These are phyloP conservation scores for Botrytis paeoniae DNA, from an alignment of 2,329 filamentous ascomycete genomes.

Conservation along the genomic window DNA sequence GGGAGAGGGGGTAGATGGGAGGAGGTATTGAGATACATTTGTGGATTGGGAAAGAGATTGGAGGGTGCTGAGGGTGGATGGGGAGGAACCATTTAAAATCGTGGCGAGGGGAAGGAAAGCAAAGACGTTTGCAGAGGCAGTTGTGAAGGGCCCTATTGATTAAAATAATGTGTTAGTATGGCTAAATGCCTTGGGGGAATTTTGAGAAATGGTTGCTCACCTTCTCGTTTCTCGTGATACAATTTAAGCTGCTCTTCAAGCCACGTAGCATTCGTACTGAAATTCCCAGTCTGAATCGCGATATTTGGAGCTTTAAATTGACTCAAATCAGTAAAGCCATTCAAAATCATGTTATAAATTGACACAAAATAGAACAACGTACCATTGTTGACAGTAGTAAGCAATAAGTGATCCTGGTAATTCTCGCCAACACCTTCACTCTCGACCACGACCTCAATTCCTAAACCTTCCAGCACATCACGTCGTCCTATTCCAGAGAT, in stretches of 20 bases:
- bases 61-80: not conserved
- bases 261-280: slow-evolving; percentile 18
- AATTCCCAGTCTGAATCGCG: slow-evolving; percentile 7
- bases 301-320: not conserved
- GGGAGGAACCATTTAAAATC: not conserved
- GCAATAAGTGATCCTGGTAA: slow-evolving; percentile 43
- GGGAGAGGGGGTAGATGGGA: not conserved
- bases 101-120: slow-evolving; percentile 12
- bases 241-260: slow-evolving; percentile 10
- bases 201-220: no score
- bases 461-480: slow-evolving; percentile 43
- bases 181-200: no score
- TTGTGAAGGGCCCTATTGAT: slow-evolving; percentile 20
- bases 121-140: not conserved
- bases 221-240: slow-evolving; percentile 17
- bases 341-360: not conserved
- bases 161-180: not conserved
- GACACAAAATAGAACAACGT: not conserved
- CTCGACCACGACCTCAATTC: slow-evolving; percentile 44
- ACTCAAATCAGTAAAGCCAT: not conserved
- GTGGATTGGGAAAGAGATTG: not conserved
- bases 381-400: not conserved
- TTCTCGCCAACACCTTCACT: slow-evolving; percentile 52
- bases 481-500: slow-evolving; percentile 50
- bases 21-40: slow-evolving; percentile 14